Conservation (phyloP, 495 filamentous ascomycete species). For the Margaritispora aquatica region DNA sequence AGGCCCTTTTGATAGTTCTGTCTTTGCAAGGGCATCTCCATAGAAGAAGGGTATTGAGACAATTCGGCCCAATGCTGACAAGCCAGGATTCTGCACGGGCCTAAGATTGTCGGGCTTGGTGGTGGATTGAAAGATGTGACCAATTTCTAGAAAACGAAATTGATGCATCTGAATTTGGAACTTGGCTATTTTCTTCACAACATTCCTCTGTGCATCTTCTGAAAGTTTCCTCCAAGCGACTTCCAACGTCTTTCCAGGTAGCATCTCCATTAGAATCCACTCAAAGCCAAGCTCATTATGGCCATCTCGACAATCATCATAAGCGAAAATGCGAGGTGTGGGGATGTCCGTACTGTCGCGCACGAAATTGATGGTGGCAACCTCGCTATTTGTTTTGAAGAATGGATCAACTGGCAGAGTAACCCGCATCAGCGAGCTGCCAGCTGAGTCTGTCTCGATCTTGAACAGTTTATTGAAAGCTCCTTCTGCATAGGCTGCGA, state of each 20-base stretch:
- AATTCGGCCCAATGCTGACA: slow-evolving; percentile 14
- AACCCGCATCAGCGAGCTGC: slow-evolving; percentile 41
- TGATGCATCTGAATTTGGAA: neutral
- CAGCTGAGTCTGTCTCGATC: slow-evolving; percentile 21
- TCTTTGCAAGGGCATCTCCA: slow-evolving; percentile 23
- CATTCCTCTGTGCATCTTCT: slow-evolving; percentile 29
- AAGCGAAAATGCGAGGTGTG: slow-evolving; percentile 42
- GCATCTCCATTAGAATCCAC: slow-evolving; percentile 51
- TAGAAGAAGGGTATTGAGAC: slow-evolving; percentile 33
- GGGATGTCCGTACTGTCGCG: slow-evolving; percentile 40
- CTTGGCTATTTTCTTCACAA: neutral
- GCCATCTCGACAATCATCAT: slow-evolving; percentile 36
- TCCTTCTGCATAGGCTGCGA: neutral
- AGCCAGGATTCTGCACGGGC: too few relatives aligned
- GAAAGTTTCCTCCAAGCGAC: slow-evolving; percentile 36
- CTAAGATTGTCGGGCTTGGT: too few relatives aligned
- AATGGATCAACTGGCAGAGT: slow-evolving; percentile 46
- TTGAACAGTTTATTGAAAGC: slow-evolving; percentile 22
- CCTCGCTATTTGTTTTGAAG: slow-evolving; percentile 48
- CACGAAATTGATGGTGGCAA: slow-evolving; percentile 46
- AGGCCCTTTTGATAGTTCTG: slow-evolving; percentile 21
- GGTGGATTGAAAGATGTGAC: slow-evolving; percentile 26
- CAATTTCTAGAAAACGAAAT: slow-evolving; percentile 29
- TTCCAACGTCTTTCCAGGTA: slow-evolving; percentile 35
- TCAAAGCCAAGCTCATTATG: slow-evolving; percentile 48